Conservation (phyloP, 2,329 filamentous ascomycete genomes). For the Penicillium sp. region DNA sequence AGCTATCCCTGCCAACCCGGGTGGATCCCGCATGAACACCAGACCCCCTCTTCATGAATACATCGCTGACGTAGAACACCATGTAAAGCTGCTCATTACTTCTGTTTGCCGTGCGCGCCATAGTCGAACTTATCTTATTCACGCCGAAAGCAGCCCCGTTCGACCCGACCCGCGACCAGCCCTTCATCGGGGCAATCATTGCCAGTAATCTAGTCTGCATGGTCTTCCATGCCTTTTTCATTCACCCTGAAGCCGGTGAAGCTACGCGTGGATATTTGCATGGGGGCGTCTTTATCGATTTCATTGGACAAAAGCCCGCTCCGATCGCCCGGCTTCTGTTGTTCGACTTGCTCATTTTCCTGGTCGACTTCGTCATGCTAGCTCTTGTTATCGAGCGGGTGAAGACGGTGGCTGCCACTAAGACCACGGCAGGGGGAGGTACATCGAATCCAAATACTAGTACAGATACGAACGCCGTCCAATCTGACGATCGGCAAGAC, state of each 20-base stretch:
- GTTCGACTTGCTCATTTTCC: constrained; percentile 51
- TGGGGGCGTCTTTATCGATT: constrained; percentile 59
- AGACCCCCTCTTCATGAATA: not conserved
- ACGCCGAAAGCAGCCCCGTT: constrained; percentile 53
- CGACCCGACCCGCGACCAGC: constrained; percentile 47
- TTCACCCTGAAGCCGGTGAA: constrained; percentile 49
- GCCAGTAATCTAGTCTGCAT: constrained; percentile 53
- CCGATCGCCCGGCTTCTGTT: constrained; percentile 49
- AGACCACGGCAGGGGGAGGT: constrained; percentile 3
- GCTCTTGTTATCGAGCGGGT: constrained; percentile 50
- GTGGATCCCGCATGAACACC: not conserved
- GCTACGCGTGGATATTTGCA: constrained; percentile 52
- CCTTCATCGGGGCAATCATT: constrained; percentile 51
- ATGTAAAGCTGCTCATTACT: constrained; percentile 53
- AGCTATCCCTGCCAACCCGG: not conserved
- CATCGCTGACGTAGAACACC: not conserved
- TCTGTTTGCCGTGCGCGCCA: constrained; percentile 50
- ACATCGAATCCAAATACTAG: constrained; percentile 10
- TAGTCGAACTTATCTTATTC: constrained; percentile 54
- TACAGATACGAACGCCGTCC: constrained; percentile 6
- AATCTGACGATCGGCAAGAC: constrained; percentile 41
- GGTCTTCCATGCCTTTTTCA: constrained; percentile 51
- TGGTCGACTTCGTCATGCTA: constrained; percentile 54
- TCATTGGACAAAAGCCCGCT: constrained; percentile 56
- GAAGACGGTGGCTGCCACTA: constrained; percentile 36